Evolutionary conservation across 768 basidiomycete species (phyloP), one percentile per base, ranked within the genome.

Genomic region (Boletus tylopilopsis): DNA sequence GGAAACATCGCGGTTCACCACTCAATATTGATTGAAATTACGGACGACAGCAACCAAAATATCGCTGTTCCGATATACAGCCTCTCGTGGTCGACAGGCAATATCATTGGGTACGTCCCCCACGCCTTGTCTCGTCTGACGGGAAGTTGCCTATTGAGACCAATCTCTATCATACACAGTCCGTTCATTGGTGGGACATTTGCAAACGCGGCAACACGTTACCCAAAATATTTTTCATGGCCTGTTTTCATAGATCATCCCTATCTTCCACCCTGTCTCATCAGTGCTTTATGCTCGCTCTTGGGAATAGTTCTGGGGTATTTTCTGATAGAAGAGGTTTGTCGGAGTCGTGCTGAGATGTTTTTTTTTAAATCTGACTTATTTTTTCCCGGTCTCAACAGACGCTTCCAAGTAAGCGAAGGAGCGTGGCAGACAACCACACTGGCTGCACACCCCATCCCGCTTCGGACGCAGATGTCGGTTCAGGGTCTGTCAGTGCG

Each of bases 401-500:
- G 29, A 30, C 29, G 6, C 29, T 30, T 13, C 29, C 29, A 30
- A 30, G 29, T 13, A 13, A 30, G 13, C 29, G 29, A 30, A 30
- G 13, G 12, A 13, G 29, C 4, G 12, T 5, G 10, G 29, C 12
- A 2, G 12, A 13, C 29, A 13, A 6, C 12, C 4, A 5, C 13
- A 10, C 12, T 13, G 29, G 3, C 12, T 12, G 12, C 12, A 6
- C 29, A 13, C 29, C 12, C 1, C 29, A 13, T 30, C 13, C 29
- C 12, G 12, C 29, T 13, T 30, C 12, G 1, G 12, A 30, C 12
- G 6, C 29, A 1, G 12, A 13, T 30, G 29, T 13, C 11, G 13
- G 1, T 30, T 30, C 29, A 30, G 12, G 12, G 13, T 30, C 63
- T 12, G 49, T 54, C 7, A 61, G 59, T 47, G 59, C 73, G 34